These are phyloP conservation scores for Paragyromitra xinjiangensis DNA, from an alignment of 495 filamentous ascomycete genomes.

Conservation along the genomic window DNA sequence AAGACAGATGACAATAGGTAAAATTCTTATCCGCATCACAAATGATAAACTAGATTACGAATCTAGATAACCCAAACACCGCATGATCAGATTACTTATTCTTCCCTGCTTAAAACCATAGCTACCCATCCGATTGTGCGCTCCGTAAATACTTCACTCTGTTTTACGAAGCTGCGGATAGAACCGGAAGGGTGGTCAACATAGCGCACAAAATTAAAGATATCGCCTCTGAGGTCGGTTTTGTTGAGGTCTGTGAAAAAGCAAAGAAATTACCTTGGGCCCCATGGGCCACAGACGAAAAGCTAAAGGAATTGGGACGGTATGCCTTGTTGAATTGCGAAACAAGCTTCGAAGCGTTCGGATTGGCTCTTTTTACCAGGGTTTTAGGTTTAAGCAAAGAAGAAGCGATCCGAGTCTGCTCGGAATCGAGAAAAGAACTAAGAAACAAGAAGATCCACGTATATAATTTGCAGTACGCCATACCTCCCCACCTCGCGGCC, in stretches of 20 bases:
- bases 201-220: conserved; percentile 61
- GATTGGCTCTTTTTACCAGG: conserved; percentile 63
- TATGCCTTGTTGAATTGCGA: conserved; percentile 60
- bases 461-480: conserved; percentile 58
- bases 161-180: conserved; percentile 61
- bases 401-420: conserved; percentile 66
- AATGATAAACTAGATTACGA: background rate
- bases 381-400: conserved; percentile 65
- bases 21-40: background rate
- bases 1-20: conserved; percentile 63
- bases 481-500: background rate
- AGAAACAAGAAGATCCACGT: conserved; percentile 64
- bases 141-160: conserved; percentile 64
- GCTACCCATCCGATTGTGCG: conserved; percentile 62
- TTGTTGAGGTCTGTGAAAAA: conserved; percentile 67
- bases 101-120: conserved; percentile 36
- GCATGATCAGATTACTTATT: background rate
- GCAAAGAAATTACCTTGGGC: conserved; percentile 67
- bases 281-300: conserved; percentile 67
- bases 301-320: conserved; percentile 64
- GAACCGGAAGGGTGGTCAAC: conserved; percentile 63
- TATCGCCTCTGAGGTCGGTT: conserved; percentile 66
- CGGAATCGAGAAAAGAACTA: conserved; percentile 65
- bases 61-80: background rate
- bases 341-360: conserved; percentile 62